Conservation (phyloP, 345 rosid species). For the Euclidium syriacum region DNA sequence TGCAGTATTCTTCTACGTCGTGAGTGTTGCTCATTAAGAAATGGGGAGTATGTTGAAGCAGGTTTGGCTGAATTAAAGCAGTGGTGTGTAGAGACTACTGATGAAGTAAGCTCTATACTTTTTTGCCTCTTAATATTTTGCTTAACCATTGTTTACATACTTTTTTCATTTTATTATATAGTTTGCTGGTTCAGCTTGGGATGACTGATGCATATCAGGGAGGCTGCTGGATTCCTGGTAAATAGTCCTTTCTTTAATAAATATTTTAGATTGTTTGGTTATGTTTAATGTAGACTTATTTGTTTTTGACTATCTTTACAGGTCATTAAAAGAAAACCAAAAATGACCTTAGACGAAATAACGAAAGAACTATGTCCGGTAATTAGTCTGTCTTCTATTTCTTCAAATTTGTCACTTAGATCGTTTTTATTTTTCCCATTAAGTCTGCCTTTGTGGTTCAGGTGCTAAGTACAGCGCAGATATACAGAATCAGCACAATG, state of each 20-base stretch:
- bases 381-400: constrained; percentile 22
- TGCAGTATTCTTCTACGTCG: constrained; percentile 86
- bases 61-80: constrained; percentile 79
- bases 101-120: constrained; percentile 48
- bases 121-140: background rate
- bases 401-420: background rate
- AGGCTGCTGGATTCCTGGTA: constrained; percentile 88
- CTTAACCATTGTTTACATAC: background rate
- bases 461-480: constrained; percentile 80
- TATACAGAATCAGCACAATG: constrained; percentile 86
- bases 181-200: constrained; percentile 89
- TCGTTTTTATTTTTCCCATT: background rate
- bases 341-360: constrained; percentile 69
- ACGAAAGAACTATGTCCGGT: constrained; percentile 82
- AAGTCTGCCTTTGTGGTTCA: constrained; percentile 23
- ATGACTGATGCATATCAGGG: constrained; percentile 85
- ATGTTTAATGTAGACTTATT: background rate
- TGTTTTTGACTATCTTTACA: constrained; percentile 20
- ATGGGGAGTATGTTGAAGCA: constrained; percentile 82
- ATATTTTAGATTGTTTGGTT: background rate
- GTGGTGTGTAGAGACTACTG: constrained; percentile 67
- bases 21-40: constrained; percentile 84
- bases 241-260: background rate
- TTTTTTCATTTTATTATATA: constrained; percentile 29
- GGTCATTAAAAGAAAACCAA: constrained; percentile 89